Evolutionary conservation across 495 filamentous ascomycete genomes (phyloP), one percentile per base, ranked within the genome.

Genomic region (Articulospora tetracladia): DNA sequence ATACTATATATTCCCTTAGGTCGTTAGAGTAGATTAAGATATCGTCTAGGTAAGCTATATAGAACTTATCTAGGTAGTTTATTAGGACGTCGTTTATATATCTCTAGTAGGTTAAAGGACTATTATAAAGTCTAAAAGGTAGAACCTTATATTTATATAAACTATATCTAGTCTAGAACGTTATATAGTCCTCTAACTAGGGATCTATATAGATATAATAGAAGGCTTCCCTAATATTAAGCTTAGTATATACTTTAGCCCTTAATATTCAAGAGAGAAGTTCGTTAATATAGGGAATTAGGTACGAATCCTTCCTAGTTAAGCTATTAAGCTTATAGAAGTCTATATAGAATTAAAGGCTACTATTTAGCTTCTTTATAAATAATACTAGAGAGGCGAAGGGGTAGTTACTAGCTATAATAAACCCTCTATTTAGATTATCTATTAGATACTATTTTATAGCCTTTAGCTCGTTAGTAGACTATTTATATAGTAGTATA

Each of bases 321-420:
- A 80, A 52, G 0, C 26, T 49, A 56, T 84, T 84, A 0, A 82
- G 50, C 7, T 62, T 65, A 3, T 67, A 57, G 53, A 78, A 83
- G 49, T 83, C 69, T 0, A 81, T 63, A 68, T 70, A 83, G 41
- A 86, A 62, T 0, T 69, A 53, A 0, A 80, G 69, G 62, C 78
- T 66, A 20, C 68, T 46, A 46, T 56, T 27, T 15, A 20, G 19
- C 25, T 58, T 58, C 24, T 58, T 58, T 30, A 48, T 34, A 34
- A 50, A 58, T 30, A 58, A 41, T 1, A 56, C 26, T 25, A 27
- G 53, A 11, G 20, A 25, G 13, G 27, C 22, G 20, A 56, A 56
- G 17, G 22, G 53, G 10, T 11, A 22, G 11, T 46, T 41, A 28
- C 53, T 56, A 13, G 34, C 11, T 15, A 25, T 27, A 27, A 56